Base-by-base conservation (phyloP, 2,329 filamentous ascomycete species). In the Metarhizium brunneum region DNA sequence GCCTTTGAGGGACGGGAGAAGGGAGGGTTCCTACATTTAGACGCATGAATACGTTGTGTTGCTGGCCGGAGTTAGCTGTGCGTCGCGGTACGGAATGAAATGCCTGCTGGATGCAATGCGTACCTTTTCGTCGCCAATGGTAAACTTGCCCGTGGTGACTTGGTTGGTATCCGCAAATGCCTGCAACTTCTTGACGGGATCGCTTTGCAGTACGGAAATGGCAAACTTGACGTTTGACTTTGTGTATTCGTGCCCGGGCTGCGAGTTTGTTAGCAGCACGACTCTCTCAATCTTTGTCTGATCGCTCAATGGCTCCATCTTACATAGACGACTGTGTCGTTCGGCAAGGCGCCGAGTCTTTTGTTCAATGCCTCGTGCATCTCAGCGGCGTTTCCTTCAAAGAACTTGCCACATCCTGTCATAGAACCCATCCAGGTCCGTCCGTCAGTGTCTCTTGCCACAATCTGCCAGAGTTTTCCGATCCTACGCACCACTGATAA, bases 211-310 rank as follows among this genome's bases (percentile, higher is more conserved):
- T 16, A 97, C 87, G 2, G 86, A 87, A 57, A 87, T 74, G 50
- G 84, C 86, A 67, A 99, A 99, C 69, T 90, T 90, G 65, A 94
- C 90, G 66, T 99, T 99, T 53, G 87, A 82, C 72, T 94, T 96
- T n/a, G 94, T 99, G 74, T 99, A 99, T 71, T 97, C 94, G 66
- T 99, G 94, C 4, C 94, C 94, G 18, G 92, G 92, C 86, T 92
- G 59, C 25, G 13, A 5, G 42, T 11, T 7, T 7, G 56, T 6
- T 16, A 11, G 56, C 29, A 55, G 49, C 47, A 30, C 25, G 6
- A 51, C 43, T 30, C 30, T 16, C 32, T 40, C 18, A n/a, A 16
- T 18, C 4, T n/a, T 35, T 36, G 14, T 18, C 16, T n/a, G n/a
- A 14, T 16, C 2, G 8, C n/a, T 36, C 36, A 20, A 49, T 29